Evolutionary conservation across 2,329 filamentous ascomycete species (phyloP).

Genomic region (Neonectria neomacrospora): DNA sequence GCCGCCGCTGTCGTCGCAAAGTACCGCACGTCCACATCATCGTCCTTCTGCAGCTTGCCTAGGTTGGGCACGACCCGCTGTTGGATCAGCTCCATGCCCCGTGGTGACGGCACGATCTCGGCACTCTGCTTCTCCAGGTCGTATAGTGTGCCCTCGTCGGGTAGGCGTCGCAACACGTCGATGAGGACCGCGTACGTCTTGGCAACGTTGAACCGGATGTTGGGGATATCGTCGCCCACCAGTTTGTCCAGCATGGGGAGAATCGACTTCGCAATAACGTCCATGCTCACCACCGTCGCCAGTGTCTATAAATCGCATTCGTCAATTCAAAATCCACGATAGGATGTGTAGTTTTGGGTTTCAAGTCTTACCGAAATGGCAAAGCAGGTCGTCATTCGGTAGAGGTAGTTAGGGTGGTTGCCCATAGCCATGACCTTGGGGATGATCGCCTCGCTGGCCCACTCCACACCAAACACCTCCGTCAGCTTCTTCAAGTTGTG

Average conservation of each 20-base stretch:
- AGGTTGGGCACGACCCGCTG: constrained; percentile 88
- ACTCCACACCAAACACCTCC: constrained; percentile 97
- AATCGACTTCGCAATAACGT: constrained; percentile 92
- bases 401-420: constrained; percentile 97
- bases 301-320: constrained; percentile 74
- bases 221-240: constrained; percentile 93
- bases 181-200: constrained; percentile 96
- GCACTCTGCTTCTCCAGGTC: constrained; percentile 83
- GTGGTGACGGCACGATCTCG: constrained; percentile 71
- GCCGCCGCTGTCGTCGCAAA: constrained; percentile 92
- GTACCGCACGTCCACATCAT: constrained; percentile 97
- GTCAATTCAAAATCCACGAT: constrained; percentile 18
- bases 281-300: constrained; percentile 89
- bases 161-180: constrained; percentile 89
- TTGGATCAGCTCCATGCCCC: constrained; percentile 83
- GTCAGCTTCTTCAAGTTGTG: constrained; percentile 98
- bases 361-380: constrained; percentile 86
- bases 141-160: constrained; percentile 86
- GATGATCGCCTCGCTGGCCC: constrained; percentile 96
- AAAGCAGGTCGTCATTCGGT: constrained; percentile 99
- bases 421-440: constrained; percentile 99
- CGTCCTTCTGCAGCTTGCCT: constrained; percentile 95
- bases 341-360: neutral
- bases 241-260: constrained; percentile 97
- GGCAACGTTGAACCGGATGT: constrained; percentile 99